Evolutionary conservation across 495 filamentous ascomycete genomes (phyloP), one percentile per base, ranked within the genome.

Genomic region (Daldinia childiae): DNA sequence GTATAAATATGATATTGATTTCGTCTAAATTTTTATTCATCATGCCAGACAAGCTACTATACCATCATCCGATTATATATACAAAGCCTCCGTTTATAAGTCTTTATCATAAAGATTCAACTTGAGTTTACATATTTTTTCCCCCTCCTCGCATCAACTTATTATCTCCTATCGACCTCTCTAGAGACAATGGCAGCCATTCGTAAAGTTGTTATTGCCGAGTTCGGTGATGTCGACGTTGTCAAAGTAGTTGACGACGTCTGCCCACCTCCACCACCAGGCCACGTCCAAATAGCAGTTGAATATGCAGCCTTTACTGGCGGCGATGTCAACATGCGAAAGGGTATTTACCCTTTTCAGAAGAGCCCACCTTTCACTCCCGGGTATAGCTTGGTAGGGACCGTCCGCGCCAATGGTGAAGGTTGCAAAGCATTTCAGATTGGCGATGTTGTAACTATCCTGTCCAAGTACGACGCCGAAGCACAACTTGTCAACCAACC

Each of bases 241-340:
- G 30, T 82, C 34, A 66, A 63, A 30, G 69, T 83, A 38, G 66
- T 81, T 34, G 71, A 75, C 29, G 69, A 58, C 27, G 58, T 68
- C 26, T 69, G 79, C 58, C 63, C 76, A 1, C 61, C 75, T 3
- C 82, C 82, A 0, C 51, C 74, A 17, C 14, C 72, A 14, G 60
- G 76, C 15, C 69, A 83, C 24, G 75, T 83, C 24, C 81, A 85
- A 65, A 80, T 85, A 55, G 74, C 70, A 12, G 74, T 80, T 17
- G 62, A 79, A 32, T 85, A 82, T 69, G 65, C 82, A 12, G 78
- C 77, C 58, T 82, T 85, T 69, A 73, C 63, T 14, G 81, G 82
- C 50, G 74, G 75, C 29, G 82, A 83, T 66, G 72, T 83, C 72
- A 78, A 77, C 64, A 85, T 85, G 82, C 78, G 80, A 8, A 70